These are phyloP conservation scores for Chimonanthus praecox DNA, from an alignment of 164 flowering plant species.

Conservation along the genomic window DNA sequence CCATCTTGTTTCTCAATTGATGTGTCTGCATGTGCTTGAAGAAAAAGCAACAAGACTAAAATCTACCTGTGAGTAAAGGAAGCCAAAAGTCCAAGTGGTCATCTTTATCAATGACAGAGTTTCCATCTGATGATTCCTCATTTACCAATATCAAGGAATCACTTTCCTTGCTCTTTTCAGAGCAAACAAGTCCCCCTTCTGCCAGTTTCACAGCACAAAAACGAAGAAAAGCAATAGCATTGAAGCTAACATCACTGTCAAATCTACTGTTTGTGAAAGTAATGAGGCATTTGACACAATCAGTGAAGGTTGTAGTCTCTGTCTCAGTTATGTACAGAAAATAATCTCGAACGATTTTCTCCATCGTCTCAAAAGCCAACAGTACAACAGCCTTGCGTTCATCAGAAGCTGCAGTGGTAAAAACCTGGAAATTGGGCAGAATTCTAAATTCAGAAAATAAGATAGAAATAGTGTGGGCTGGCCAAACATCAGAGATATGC, in stretches of 20 bases:
- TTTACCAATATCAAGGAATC: constrained; percentile 23
- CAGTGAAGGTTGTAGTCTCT: constrained; percentile 86
- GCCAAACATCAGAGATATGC: neutral
- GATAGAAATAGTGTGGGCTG: neutral
- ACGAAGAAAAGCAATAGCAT: constrained; percentile 97
- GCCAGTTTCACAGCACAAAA: constrained; percentile 98
- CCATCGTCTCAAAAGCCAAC: constrained; percentile 96
- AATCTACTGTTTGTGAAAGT: constrained; percentile 94
- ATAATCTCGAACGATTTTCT: constrained; percentile 94
- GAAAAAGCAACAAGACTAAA: neutral
- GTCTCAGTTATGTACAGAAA: constrained; percentile 97
- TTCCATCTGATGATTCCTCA: constrained; percentile 39
- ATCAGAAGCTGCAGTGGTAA: constrained; percentile 96
- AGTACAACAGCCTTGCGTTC: constrained; percentile 87
- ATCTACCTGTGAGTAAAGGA: constrained; percentile 82
- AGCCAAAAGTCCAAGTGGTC: constrained; percentile 79
- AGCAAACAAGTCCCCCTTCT: constrained; percentile 79
- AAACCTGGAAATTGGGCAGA: constrained; percentile 46
- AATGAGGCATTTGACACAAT: constrained; percentile 90
- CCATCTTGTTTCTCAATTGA: neutral
- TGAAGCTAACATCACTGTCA: constrained; percentile 91
- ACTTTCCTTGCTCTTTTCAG: constrained; percentile 42
- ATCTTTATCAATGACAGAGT: constrained; percentile 49
- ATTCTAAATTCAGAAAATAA: neutral
- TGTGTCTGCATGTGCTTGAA: neutral